These are phyloP conservation scores for Exophiala sp. DNA, from an alignment of 2,329 filamentous ascomycete genomes.

Conservation along the genomic window DNA sequence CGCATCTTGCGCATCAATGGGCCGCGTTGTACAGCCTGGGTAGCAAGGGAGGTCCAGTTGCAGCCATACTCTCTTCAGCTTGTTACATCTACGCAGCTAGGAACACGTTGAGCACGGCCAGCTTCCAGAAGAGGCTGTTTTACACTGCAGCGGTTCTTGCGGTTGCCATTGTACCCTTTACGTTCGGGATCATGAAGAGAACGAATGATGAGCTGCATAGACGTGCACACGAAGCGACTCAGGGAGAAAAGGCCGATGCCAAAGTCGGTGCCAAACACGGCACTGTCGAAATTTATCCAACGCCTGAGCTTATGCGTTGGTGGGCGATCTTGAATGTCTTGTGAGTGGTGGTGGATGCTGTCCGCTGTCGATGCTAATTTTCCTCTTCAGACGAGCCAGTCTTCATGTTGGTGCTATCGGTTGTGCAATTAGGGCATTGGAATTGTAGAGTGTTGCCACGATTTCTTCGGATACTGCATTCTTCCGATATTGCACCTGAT, in stretches of 20 bases:
- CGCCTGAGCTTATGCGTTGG: slow-evolving; percentile 12
- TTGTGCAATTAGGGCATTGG: slow-evolving; percentile 7
- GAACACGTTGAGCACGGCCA: neutral
- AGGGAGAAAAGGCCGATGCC: slow-evolving; percentile 6
- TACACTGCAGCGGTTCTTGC: slow-evolving; percentile 4
- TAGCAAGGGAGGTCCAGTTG: slow-evolving; percentile 12
- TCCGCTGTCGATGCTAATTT: neutral
- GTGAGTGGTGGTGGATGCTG: slow-evolving; percentile 1
- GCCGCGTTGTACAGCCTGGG: slow-evolving; percentile 10
- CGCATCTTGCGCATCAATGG: slow-evolving; percentile 17
- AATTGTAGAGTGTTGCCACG: neutral
- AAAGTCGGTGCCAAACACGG: slow-evolving; percentile 3
- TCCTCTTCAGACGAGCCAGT: slow-evolving; percentile 4
- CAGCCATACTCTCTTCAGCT: slow-evolving; percentile 5
- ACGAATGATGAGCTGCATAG: slow-evolving; percentile 16
- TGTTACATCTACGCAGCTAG: slow-evolving; percentile 8
- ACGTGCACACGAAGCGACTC: slow-evolving; percentile 7
- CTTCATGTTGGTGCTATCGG: slow-evolving; percentile 12
- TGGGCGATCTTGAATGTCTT: slow-evolving; percentile 14
- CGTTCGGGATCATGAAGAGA: slow-evolving; percentile 12
- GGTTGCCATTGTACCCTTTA: slow-evolving; percentile 11
- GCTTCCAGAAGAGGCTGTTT: slow-evolving; percentile 7
- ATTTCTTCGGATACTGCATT: neutral
- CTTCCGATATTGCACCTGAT: neutral
- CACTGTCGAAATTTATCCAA: slow-evolving; percentile 9